Base-by-base conservation (phyloP, 441 rosid genomes). In the Erodium moschatum region DNA sequence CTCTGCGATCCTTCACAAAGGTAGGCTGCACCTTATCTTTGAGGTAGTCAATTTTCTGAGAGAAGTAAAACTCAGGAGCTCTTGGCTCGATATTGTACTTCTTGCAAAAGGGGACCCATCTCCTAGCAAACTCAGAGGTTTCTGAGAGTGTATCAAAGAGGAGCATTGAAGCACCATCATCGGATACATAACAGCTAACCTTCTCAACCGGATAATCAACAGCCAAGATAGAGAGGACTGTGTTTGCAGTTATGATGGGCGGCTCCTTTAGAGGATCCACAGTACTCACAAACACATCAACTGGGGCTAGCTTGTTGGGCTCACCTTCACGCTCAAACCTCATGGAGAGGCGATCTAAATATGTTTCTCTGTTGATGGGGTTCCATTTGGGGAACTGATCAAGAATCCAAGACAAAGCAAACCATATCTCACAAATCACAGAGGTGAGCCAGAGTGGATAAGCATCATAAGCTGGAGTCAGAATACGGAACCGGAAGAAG, bases 361-460 rank as follows among this genome's bases (percentile, higher is more conserved):
- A 95, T n/a, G 99, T 95, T 80, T 95, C 99, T 5, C 98, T 91
- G 73, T 92, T 95, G 72, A 95, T 88, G 65, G 99, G 99, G 46
- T 86, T 85, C 99, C 99, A 95, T 75, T 90, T 95, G 21, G 98
- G 98, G 77, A 95, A 92, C 84, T 95, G 99, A 85, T 95, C 99
- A 79, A 95, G 77, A 76, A 95, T 90, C 99, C 99, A 95, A 67
- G 99, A 95, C 13, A 95, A 64, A 64, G 98, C 99, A 79, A 95
- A 95, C 98, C 99, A 95, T 52, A 95, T 85, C 89, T 95, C 98
- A 85, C 99, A 95, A 73, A 95, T 92, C 64, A 95, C 99, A 15
- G 99, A 95, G 71, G 87, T 76, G 79, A 95, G 81, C 99, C 99
- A 95, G 73, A 95, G 79, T 48, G 93, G 81, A 81, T 70, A 87